Conservation (phyloP, 768 basidiomycete genomes). For the Psilocybe tampanensis region DNA sequence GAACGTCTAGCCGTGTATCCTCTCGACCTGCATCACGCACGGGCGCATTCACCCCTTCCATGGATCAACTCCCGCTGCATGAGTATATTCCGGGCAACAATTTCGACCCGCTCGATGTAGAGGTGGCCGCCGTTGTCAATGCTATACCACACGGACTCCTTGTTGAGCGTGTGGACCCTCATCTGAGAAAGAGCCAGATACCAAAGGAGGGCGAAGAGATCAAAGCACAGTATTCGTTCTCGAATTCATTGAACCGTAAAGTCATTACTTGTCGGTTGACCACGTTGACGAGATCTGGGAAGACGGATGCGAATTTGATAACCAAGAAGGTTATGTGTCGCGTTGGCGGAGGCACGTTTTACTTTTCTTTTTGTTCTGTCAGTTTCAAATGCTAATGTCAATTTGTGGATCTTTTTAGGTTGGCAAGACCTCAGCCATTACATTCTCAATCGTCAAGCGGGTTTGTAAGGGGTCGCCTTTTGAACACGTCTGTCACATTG, state of each 20-base stretch:
- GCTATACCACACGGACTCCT: slow-evolving; percentile 75
- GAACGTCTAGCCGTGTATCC: slow-evolving; percentile 46
- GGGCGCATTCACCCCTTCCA: slow-evolving; percentile 63
- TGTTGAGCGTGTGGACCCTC: slow-evolving; percentile 82
- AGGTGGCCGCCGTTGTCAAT: slow-evolving; percentile 78
- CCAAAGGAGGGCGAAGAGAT: slow-evolving; percentile 80
- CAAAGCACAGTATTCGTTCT: slow-evolving; percentile 82
- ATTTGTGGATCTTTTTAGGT: slow-evolving; percentile 40
- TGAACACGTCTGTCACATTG: not conserved
- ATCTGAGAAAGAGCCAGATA: slow-evolving; percentile 49
- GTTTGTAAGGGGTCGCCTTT: slow-evolving; percentile 46
- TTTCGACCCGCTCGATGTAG: slow-evolving; percentile 81
- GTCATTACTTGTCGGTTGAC: slow-evolving; percentile 80
- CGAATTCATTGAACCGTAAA: slow-evolving; percentile 72
- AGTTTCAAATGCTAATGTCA: not conserved
- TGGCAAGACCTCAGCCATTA: slow-evolving; percentile 84
- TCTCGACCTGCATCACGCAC: slow-evolving; percentile 69
- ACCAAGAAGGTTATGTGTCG: slow-evolving; percentile 92
- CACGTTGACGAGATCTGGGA: slow-evolving; percentile 66
- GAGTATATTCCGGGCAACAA: slow-evolving; percentile 66
- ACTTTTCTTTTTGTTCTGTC: not conserved
- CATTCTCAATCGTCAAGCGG: slow-evolving; percentile 75
- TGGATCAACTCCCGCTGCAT: slow-evolving; percentile 55
- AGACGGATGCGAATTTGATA: slow-evolving; percentile 48
- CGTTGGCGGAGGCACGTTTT: slow-evolving; percentile 76